Evolutionary conservation across 2,329 filamentous ascomycete genomes (phyloP).

Genomic region (Aspergillus eucalypticola): DNA sequence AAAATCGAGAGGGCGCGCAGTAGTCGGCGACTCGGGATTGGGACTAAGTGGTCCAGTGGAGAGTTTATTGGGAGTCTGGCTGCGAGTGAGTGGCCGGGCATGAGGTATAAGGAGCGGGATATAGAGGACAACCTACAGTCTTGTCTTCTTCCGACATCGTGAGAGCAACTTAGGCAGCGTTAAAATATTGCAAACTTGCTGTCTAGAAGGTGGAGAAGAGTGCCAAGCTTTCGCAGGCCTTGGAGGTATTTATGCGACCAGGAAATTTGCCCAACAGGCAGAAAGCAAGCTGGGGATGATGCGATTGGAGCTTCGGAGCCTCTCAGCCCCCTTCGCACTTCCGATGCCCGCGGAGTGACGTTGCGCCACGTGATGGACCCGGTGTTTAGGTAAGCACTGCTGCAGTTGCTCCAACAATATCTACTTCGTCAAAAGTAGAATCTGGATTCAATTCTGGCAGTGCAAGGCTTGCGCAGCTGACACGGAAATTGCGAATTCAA

Average conservation of each 20-base stretch:
- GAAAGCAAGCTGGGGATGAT: slow-evolving; percentile 21
- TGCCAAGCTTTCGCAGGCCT: slow-evolving; percentile 1
- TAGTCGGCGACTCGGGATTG: slow-evolving; percentile 55
- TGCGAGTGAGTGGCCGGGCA: slow-evolving; percentile 18
- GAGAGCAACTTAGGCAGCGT: slow-evolving; percentile 2
- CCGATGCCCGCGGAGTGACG: slow-evolving; percentile 20
- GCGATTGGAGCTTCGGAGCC: slow-evolving; percentile 16
- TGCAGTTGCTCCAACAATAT: neutral
- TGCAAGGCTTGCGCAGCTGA: neutral
- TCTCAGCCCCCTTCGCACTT: slow-evolving; percentile 6
- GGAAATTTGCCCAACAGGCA: slow-evolving; percentile 22
- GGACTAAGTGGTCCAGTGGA: slow-evolving; percentile 32
- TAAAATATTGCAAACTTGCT: slow-evolving; percentile 6
- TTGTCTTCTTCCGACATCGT: slow-evolving; percentile 42
- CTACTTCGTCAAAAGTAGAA: neutral
- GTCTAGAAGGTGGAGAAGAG: slow-evolving; percentile 12
- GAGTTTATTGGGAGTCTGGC: slow-evolving; percentile 41
- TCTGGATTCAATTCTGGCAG: neutral
- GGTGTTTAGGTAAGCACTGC: neutral
- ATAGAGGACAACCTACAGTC: slow-evolving; percentile 27
- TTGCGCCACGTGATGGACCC: slow-evolving; percentile 19
- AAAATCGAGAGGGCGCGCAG: slow-evolving; percentile 58
- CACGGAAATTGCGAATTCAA: neutral
- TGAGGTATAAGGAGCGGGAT: slow-evolving; percentile 12
- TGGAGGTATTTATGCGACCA: slow-evolving; percentile 20